phyloP scores from a whole-genome alignment of 805 yeast species.

The Isabelozyma rhagii region DNA sequence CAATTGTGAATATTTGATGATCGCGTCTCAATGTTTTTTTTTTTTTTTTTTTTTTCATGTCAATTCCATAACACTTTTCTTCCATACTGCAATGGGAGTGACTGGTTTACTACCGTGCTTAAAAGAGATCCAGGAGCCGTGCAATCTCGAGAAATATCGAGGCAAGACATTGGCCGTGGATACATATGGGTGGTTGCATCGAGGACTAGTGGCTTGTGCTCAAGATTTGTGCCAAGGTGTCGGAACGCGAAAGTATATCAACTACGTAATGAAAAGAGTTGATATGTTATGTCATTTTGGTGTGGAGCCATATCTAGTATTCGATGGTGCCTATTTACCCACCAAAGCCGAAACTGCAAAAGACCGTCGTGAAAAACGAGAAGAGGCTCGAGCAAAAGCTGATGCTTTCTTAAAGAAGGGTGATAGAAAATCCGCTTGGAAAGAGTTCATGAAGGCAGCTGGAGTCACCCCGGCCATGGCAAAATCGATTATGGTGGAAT shows the following conservation, averaged over 20 bases:
- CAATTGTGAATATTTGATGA: too few relatives aligned
- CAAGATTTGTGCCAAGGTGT: conserved; percentile 68
- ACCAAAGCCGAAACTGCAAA: conserved; percentile 72
- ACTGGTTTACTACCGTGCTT: conserved; percentile 77
- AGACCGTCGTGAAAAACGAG: conserved; percentile 58
- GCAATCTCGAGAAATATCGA: conserved; percentile 54
- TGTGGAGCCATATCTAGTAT: conserved; percentile 81
- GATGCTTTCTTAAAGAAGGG: conserved; percentile 50
- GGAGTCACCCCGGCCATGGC: conserved; percentile 92
- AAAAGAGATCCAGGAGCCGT: conserved; percentile 65
- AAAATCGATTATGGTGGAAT: conserved; percentile 70
- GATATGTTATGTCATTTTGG: conserved; percentile 64
- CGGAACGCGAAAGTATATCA: conserved; percentile 71
- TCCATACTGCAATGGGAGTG: conserved; percentile 61
- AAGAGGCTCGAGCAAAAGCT: conserved; percentile 57
- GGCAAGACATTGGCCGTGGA: conserved; percentile 90
- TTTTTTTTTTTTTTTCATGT: too few relatives aligned
- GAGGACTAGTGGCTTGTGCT: conserved; percentile 80
- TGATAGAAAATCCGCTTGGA: conserved; percentile 58
- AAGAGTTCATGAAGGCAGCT: conserved; percentile 72
- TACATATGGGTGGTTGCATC: conserved; percentile 95
- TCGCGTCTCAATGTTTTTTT: too few relatives aligned
- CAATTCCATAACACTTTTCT: too few relatives aligned
- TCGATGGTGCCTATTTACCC: conserved; percentile 88
- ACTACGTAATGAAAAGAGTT: conserved; percentile 64